Evolutionary conservation across 2,329 filamentous ascomycete species (phyloP), one percentile per base, ranked within the genome.

Genomic region (Penicillium decumbens): DNA sequence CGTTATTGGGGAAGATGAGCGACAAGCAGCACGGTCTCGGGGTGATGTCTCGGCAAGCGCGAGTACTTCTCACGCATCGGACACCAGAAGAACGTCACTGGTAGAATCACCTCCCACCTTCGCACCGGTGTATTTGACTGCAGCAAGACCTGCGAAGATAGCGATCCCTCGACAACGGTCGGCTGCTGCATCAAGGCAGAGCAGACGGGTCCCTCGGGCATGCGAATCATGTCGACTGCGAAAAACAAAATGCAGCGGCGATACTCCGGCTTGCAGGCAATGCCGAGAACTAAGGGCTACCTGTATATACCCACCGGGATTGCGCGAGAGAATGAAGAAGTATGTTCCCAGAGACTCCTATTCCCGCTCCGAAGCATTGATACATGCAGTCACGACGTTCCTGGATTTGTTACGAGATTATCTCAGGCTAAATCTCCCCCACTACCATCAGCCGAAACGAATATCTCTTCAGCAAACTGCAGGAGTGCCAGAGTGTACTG

Each of bases 161-260:
- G 62, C 65, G 2, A 68, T 68, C 8, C 66, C 66, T 25, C 59
- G 66, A 20, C 59, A 64, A 46, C 57, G 54, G 5, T 45, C 55
- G 9, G 41, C 15, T 4, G 49, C 44, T 10, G 47, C 49, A 29
- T 49, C 53, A 24, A 54, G 57, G 35, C 58, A 59, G 48, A 59
- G 56, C 50, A 60, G 64, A 29, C 65, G 66, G 23, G 65, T 68
- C 27, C 60, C 65, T n/a, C 54, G 65, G 39, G 72, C 72, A 12
- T 75, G 72, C 42, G 69, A 73, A 56, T 67, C 70, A 18, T 75
- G 72, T 49, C 64, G 69, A 12, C 63, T 65, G 41, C 61, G 71
- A 15, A 75, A 75, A 55, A 72, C 66, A n/a, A 75, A 74, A 59
- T 75, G 72, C 54, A 70, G 66, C 48, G 72, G 72, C 8, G 69